A percentile compares a stretch with the other conserved stretches of the same genome.
These are phyloP conservation scores for Gastrolobium villosum DNA, from an alignment of 306 rosid species.

Conservation along the genomic window DNA sequence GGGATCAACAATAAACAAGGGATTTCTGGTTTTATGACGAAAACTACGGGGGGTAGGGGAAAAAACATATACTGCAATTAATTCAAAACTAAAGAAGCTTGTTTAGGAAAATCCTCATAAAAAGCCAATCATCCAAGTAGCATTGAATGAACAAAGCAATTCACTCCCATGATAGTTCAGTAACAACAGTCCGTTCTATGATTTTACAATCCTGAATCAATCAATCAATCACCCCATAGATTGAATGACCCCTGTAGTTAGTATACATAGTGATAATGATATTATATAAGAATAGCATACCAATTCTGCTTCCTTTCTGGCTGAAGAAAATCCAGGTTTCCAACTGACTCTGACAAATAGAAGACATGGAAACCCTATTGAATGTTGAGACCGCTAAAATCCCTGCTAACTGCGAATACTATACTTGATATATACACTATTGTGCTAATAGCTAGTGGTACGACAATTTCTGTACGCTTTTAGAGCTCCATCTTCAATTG, in stretches of 20 bases:
- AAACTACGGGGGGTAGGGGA: not conserved
- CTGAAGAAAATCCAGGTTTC: slow-evolving; percentile 59
- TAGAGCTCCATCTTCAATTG: slow-evolving; percentile 92
- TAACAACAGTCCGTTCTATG: slow-evolving; percentile 55
- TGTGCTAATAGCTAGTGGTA: slow-evolving; percentile 66
- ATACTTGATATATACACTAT: slow-evolving; percentile 78
- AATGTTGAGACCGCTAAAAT: slow-evolving; percentile 58
- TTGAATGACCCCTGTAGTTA: slow-evolving; percentile 62
- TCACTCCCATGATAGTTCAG: slow-evolving; percentile 50
- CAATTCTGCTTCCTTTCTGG: slow-evolving; percentile 61
- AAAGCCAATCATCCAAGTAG: slow-evolving; percentile 45
- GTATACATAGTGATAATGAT: slow-evolving; percentile 52
- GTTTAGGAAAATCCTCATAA: slow-evolving; percentile 32
- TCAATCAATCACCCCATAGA: slow-evolving; percentile 62
- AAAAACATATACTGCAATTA: not conserved
- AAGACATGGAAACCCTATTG: slow-evolving; percentile 65
- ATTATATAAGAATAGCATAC: slow-evolving; percentile 59
- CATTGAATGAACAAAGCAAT: slow-evolving; percentile 51
- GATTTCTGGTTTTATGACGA: not conserved
- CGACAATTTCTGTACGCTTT: slow-evolving; percentile 56
- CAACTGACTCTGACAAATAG: slow-evolving; percentile 62
- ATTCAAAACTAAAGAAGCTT: slow-evolving; percentile 39
- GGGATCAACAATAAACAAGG: not conserved
- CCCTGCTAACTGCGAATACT: slow-evolving; percentile 70
- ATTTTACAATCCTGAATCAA: slow-evolving; percentile 67